Percentiles rank a stretch among this genome's conserved stretches.
phyloP scores from a whole-genome alignment of 805 yeast species.

The Wickerhamiella lipophila region DNA sequence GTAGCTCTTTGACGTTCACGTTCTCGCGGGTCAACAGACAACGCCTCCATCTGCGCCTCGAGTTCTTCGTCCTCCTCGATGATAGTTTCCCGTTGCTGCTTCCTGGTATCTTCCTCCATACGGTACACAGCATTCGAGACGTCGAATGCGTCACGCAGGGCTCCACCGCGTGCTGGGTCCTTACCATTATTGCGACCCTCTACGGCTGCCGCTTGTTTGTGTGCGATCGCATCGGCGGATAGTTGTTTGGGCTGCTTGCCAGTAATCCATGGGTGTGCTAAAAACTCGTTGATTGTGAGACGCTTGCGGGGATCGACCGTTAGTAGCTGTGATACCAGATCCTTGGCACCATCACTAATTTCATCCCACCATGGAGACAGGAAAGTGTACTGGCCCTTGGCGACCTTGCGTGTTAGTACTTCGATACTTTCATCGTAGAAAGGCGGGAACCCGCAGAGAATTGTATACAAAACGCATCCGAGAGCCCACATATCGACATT shows the following conservation, averaged over 20 bases:
- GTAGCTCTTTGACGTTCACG: slow-evolving; percentile 12
- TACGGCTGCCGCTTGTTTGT: slow-evolving; percentile 9
- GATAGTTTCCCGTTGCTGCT: slow-evolving; percentile 11
- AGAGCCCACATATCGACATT: slow-evolving; percentile 98
- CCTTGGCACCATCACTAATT: slow-evolving; percentile 53
- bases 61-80: slow-evolving; percentile 31
- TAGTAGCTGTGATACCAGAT: slow-evolving; percentile 50
- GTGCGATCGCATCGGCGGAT: slow-evolving; percentile 2
- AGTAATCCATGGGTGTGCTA: slow-evolving; percentile 66
- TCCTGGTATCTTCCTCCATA: slow-evolving; percentile 47
- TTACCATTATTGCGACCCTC: slow-evolving; percentile 20
- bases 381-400: slow-evolving; percentile 65
- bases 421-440: slow-evolving; percentile 79
- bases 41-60: slow-evolving; percentile 15
- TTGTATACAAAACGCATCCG: slow-evolving; percentile 88
- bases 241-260: slow-evolving; percentile 25
- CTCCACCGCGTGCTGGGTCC: slow-evolving; percentile 57
- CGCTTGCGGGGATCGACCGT: slow-evolving; percentile 60
- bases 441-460: slow-evolving; percentile 95
- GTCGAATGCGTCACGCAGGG: slow-evolving; percentile 76
- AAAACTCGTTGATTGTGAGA: slow-evolving; percentile 58
- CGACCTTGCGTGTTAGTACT: slow-evolving; percentile 60
- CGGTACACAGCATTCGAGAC: slow-evolving; percentile 78
- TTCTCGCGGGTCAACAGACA: slow-evolving; percentile 12
- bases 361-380: slow-evolving; percentile 87